phyloP scores from a whole-genome alignment of 108 stramenopile species.

The Schizochytrium sp. region DNA sequence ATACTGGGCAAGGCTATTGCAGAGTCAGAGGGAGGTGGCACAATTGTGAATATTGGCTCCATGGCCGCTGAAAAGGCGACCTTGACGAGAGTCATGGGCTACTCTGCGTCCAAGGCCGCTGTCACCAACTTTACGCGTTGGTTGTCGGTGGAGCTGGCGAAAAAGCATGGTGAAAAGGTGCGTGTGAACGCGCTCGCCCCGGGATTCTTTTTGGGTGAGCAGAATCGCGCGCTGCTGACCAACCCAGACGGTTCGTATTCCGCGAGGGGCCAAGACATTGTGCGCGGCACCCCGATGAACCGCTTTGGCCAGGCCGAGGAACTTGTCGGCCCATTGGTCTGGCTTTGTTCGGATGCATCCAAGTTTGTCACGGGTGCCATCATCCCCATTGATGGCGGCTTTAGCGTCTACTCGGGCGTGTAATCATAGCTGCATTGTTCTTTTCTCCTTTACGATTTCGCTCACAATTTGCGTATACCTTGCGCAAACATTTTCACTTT shows the following conservation, averaged over 20 bases:
- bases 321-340: neutral
- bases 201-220: conserved; percentile 13
- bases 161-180: neutral
- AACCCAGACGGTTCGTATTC: conserved; percentile 3
- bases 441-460: neutral
- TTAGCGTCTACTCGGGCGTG: neutral
- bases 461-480: too few species aligned
- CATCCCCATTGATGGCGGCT: conserved; percentile 15
- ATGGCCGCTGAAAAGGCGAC: neutral
- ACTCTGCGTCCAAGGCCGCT: conserved; percentile 3
- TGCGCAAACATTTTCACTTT: too few species aligned
- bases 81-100: conserved; percentile 7
- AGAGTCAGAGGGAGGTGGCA: neutral
- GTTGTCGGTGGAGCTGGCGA: conserved; percentile 4
- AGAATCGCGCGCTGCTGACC: conserved; percentile 8
- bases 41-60: neutral
- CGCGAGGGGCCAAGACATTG: neutral
- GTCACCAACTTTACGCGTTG: conserved; percentile 13
- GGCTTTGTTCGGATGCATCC: neutral
- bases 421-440: neutral
- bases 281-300: neutral
- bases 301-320: conserved; percentile 5
- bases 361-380: neutral
- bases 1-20: neutral
- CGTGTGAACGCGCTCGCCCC: conserved; percentile 8